Evolutionary conservation across 495 filamentous ascomycete species (phyloP).

Genomic region (Lentithecium fluviatile): DNA sequence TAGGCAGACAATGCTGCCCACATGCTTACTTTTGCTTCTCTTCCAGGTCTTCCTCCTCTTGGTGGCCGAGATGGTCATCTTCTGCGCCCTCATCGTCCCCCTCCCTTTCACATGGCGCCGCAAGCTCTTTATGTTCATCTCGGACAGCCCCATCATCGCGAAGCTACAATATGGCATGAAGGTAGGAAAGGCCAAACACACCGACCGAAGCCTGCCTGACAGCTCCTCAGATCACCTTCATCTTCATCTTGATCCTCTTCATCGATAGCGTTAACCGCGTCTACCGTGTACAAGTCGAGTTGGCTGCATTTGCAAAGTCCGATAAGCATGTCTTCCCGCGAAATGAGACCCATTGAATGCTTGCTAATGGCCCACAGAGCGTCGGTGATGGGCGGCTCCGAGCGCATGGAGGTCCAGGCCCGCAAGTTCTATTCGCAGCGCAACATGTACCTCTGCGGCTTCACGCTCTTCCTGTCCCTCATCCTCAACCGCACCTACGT

Average conservation of each 20-base stretch:
- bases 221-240: slow-evolving; percentile 81
- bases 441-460: slow-evolving; percentile 99
- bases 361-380: slow-evolving; percentile 47
- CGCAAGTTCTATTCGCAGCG: slow-evolving; percentile 99
- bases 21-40: slow-evolving; percentile 32
- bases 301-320: slow-evolving; percentile 59
- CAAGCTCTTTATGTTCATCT: slow-evolving; percentile 90
- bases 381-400: slow-evolving; percentile 71
- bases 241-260: slow-evolving; percentile 97
- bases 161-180: slow-evolving; percentile 79
- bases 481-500: slow-evolving; percentile 99
- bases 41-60: slow-evolving; percentile 86
- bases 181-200: slow-evolving; percentile 45
- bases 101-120: slow-evolving; percentile 83
- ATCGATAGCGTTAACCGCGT: slow-evolving; percentile 98
- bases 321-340: slow-evolving; percentile 46
- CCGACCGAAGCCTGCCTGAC: slow-evolving; percentile 2
- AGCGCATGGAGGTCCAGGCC: slow-evolving; percentile 96
- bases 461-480: slow-evolving; percentile 96
- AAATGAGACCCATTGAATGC: slow-evolving; percentile 37
- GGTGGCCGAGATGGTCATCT: slow-evolving; percentile 89
- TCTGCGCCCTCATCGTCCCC: slow-evolving; percentile 87
- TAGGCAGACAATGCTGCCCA: slow-evolving; percentile 12
- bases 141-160: slow-evolving; percentile 79
- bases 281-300: slow-evolving; percentile 90